Conservation (phyloP, 768 basidiomycete species). For the Mycena polygramma region DNA sequence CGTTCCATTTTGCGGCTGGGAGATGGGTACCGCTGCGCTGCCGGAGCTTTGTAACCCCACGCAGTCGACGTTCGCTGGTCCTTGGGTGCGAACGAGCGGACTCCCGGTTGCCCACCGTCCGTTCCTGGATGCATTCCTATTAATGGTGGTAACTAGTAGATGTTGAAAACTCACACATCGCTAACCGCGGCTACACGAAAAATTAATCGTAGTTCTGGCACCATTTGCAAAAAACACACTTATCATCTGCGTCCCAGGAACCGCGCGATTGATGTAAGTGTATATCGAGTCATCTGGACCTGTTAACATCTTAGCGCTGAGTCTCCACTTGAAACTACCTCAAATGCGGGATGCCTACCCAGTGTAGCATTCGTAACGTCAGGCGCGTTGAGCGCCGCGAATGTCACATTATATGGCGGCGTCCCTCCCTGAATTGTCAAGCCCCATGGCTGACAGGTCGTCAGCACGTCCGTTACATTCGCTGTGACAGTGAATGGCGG, state of each 20-base stretch:
- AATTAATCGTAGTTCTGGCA: neutral
- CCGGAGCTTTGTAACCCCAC: constrained; percentile 47
- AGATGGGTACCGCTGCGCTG: no score
- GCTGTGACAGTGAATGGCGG: constrained; percentile 50
- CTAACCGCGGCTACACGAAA: constrained; percentile 49
- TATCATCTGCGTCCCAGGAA: constrained; percentile 48
- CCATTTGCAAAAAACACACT: constrained; percentile 42
- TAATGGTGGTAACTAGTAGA: constrained; percentile 30
- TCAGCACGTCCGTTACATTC: constrained; percentile 49
- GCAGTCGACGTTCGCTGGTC: constrained; percentile 50
- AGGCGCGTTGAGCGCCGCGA: constrained; percentile 49
- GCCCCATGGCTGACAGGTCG: constrained; percentile 58
- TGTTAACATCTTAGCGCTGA: constrained; percentile 1
- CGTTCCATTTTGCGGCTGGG: no score
- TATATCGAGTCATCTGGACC: constrained; percentile 39
- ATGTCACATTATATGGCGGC: constrained; percentile 55
- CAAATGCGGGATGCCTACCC: constrained; percentile 26
- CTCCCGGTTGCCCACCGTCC: constrained; percentile 52
- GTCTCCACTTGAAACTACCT: neutral
- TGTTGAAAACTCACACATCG: constrained; percentile 48
- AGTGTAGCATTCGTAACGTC: constrained; percentile 54
- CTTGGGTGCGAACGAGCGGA: constrained; percentile 43
- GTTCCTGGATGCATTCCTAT: constrained; percentile 43
- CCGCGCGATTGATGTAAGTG: constrained; percentile 54
- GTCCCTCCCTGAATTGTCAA: constrained; percentile 54